Percentiles rank a stretch among this genome's conserved stretches.
Conservation (phyloP, 2,329 filamentous ascomycete genomes). For the Alternaria triticimaculans region DNA sequence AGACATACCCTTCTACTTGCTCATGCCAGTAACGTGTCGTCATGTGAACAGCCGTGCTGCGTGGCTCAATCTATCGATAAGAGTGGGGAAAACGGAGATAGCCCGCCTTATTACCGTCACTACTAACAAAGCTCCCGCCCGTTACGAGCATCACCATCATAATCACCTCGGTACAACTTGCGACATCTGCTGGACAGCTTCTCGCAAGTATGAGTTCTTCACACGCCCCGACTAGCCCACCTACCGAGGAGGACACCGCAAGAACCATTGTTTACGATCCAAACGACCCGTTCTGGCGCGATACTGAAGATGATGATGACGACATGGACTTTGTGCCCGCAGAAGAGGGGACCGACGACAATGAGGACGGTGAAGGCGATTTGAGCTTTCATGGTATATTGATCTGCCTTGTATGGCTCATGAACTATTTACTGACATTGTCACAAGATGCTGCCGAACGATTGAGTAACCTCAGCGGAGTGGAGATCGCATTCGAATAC, state of each 20-base stretch:
- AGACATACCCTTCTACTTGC: not conserved
- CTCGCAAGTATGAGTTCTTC: constrained; percentile 35
- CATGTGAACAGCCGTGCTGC: not conserved
- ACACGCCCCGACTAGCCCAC: constrained; percentile 27
- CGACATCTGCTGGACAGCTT: not conserved
- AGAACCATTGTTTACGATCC: constrained; percentile 42
- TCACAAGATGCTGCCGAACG: constrained; percentile 50
- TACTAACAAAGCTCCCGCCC: constrained; percentile 12
- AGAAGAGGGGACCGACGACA: constrained; percentile 49
- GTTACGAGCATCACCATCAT: constrained; percentile 7
- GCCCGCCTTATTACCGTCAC: constrained; percentile 5
- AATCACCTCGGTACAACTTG: constrained; percentile 10
- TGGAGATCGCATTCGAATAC: constrained; percentile 52
- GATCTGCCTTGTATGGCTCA: not conserved
- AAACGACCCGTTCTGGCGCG: constrained; percentile 43
- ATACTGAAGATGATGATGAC: constrained; percentile 49
- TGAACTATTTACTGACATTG: constrained; percentile 2
- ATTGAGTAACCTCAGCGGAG: constrained; percentile 50
- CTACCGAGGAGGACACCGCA: constrained; percentile 33
- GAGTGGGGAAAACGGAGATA: constrained; percentile 14
- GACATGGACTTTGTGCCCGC: constrained; percentile 60
- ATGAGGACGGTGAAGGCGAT: constrained; percentile 49
- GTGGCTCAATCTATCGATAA: constrained; percentile 12
- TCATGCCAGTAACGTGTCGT: not conserved
- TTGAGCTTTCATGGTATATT: constrained; percentile 45